phyloP scores from a whole-genome alignment of 176 grass and related monocot genomes.

The Calamus simplicifolius region DNA sequence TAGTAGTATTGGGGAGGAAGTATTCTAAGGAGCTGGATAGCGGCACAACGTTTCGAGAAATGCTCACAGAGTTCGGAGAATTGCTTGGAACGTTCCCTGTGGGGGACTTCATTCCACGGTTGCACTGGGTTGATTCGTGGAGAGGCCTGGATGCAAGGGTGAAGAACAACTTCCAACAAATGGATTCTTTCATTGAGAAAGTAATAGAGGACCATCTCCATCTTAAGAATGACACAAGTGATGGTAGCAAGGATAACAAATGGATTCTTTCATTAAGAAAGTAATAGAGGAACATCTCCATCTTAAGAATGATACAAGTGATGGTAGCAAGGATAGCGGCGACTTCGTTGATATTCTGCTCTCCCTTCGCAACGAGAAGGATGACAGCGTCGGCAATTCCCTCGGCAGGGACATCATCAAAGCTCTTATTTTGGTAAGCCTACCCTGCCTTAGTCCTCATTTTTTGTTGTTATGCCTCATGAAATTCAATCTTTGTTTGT shows the following conservation, averaged over 20 bases:
- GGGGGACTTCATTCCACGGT: slow-evolving; percentile 22
- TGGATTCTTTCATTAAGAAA: neutral
- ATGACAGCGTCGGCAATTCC: neutral
- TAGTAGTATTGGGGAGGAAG: slow-evolving; percentile 21
- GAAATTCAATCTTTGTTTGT: neutral
- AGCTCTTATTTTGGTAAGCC: slow-evolving; percentile 34
- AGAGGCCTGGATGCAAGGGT: slow-evolving; percentile 18
- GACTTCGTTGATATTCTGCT: slow-evolving; percentile 25
- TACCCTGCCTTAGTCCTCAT: neutral
- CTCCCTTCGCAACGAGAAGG: slow-evolving; percentile 2
- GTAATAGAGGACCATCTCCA: slow-evolving; percentile 23
- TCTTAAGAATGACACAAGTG: neutral
- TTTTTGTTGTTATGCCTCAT: neutral
- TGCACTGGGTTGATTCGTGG: slow-evolving; percentile 21
- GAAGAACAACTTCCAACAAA: slow-evolving; percentile 7
- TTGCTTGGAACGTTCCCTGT: neutral
- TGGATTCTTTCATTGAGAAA: neutral
- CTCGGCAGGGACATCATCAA: slow-evolving; percentile 37
- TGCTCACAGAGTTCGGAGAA: neutral
- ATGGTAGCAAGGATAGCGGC: neutral
- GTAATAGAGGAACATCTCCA: slow-evolving; percentile 23
- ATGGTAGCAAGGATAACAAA: neutral
- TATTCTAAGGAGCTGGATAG: neutral
- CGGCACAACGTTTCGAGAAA: neutral
- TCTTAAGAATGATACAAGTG: neutral